Percentiles rank a stretch among this genome's conserved stretches.
Evolutionary conservation across 768 basidiomycete species (phyloP).

Genomic region (Boletellus emodensis): DNA sequence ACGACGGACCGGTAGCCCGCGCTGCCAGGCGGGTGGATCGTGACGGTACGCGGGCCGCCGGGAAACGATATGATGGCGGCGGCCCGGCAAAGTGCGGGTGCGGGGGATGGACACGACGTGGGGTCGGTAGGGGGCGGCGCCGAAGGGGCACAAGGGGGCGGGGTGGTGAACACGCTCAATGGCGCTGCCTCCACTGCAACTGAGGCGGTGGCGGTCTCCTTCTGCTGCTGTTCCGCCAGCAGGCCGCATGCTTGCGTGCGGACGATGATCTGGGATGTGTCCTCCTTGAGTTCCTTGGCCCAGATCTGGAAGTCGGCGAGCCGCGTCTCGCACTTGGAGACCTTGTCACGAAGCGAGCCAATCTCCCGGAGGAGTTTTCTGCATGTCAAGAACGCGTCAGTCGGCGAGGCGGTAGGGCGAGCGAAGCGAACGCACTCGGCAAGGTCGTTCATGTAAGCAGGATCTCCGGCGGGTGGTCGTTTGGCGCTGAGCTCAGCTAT

Average conservation of each 20-base stretch:
- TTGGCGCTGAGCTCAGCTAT: constrained; percentile 5
- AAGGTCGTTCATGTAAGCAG: not conserved
- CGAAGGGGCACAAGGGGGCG: not conserved
- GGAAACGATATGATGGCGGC: constrained; percentile 15
- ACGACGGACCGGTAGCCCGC: constrained; percentile 11
- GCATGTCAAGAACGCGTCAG: not conserved
- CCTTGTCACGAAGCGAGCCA: constrained; percentile 1
- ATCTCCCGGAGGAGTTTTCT: constrained; percentile 13
- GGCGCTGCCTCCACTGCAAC: not conserved
- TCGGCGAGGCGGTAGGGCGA: not conserved
- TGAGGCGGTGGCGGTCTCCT: constrained; percentile 1
- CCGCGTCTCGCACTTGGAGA: constrained; percentile 7
- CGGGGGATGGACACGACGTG: not conserved
- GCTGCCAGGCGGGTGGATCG: constrained; percentile 18
- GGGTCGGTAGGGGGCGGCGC: not conserved
- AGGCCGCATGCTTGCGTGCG: constrained; percentile 4
- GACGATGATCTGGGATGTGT: not conserved
- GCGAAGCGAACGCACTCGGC: constrained; percentile 4
- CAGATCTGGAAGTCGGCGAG: constrained; percentile 2
- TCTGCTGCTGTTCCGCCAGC: not conserved
- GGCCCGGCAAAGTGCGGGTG: not conserved
- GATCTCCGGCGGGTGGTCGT: not conserved
- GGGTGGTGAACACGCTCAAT: not conserved
- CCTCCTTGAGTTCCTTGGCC: constrained; percentile 3
- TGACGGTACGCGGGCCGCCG: constrained; percentile 20